Evolutionary conservation across 2,329 filamentous ascomycete genomes (phyloP).

Genomic region (Stagonosporopsis rhizophila): DNA sequence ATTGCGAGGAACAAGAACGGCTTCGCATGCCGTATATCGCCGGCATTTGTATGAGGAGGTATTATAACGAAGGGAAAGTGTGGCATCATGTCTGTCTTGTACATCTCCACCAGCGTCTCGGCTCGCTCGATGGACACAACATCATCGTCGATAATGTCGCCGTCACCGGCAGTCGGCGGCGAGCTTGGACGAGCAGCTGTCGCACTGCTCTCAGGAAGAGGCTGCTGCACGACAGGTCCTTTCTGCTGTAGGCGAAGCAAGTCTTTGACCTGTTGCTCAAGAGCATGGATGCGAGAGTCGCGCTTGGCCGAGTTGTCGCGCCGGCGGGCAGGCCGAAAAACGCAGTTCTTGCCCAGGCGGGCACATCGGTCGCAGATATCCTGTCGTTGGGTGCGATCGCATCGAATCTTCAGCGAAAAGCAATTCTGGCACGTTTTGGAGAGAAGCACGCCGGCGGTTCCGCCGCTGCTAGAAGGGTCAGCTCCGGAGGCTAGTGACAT

Average conservation of each 20-base stretch:
- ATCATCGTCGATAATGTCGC: constrained; percentile 40
- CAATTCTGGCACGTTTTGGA: constrained; percentile 47
- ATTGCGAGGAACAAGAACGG: constrained; percentile 41
- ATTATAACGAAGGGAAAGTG: constrained; percentile 51
- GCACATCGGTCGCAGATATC: constrained; percentile 46
- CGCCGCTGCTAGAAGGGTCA: constrained; percentile 13
- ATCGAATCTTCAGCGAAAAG: constrained; percentile 42
- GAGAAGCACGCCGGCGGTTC: constrained; percentile 24
- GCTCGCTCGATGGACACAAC: constrained; percentile 37
- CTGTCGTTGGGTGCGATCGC: constrained; percentile 35
- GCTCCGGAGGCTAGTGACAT: constrained; percentile 24
- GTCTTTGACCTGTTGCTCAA: constrained; percentile 46
- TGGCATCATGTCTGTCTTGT: constrained; percentile 46
- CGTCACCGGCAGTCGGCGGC: constrained; percentile 23
- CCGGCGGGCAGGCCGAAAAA: constrained; percentile 46
- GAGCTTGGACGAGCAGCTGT: constrained; percentile 14
- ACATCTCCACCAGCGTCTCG: constrained; percentile 39
- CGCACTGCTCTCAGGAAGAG: constrained; percentile 27
- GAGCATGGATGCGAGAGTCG: constrained; percentile 49
- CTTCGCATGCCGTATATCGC: constrained; percentile 37
- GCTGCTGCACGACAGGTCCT: constrained; percentile 28
- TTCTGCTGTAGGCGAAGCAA: constrained; percentile 33
- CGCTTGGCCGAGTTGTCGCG: constrained; percentile 48
- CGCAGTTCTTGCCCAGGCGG: constrained; percentile 48
- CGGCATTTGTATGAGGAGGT: constrained; percentile 28